Evolutionary conservation across 345 rosid genomes (phyloP), one percentile per base, ranked within the genome.

Genomic region (Limnanthes douglasii): DNA sequence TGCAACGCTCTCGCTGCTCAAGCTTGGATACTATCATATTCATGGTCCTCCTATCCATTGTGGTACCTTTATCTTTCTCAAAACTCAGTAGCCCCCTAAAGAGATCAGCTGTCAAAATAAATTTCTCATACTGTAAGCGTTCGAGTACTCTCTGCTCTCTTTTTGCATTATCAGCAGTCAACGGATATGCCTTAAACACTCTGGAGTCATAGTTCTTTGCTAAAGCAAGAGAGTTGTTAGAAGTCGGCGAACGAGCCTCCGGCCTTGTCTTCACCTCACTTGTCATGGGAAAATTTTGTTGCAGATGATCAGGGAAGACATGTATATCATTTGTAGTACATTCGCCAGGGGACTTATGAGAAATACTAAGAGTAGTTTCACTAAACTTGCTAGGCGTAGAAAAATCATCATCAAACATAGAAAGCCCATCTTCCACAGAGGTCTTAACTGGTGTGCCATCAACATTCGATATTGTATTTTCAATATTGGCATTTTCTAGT

Each of bases 91-190:
- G 94, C 95, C 94, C 74, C 54, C 59, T 69, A 46, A 68, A 75
- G 26, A 90, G 75, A 60, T 84, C 94, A 14, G 67, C 51, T 75
- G 66, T 77, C 58, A 90, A 55, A 51, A 90, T 57, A 46, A 76
- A 72, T 53, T 77, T 76, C 43, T 90, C 75, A 23, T 68, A 73
- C 95, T 74, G 64, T 35, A 84, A 46, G 32, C 72, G 70, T 55
- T 72, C 70, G 37, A 83, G 76, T 52, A 88, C 76, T 45, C 83
- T 69, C 60, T 77, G 80, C 65, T 83, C 78, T 66, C 97, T 73
- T 47, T 68, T 61, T 48, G 78, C 61, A 40, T 58, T 68, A 61
- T 76, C 93, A 44, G 69, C 43, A 30, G 95, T 83, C 48, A 61
- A 48, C 14, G 53, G 65, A 38, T 54, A 46, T 30, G 59, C 42